These are phyloP conservation scores for Gracilaria gracilis DNA, from an alignment of 23 red algal species.

Conservation along the genomic window DNA sequence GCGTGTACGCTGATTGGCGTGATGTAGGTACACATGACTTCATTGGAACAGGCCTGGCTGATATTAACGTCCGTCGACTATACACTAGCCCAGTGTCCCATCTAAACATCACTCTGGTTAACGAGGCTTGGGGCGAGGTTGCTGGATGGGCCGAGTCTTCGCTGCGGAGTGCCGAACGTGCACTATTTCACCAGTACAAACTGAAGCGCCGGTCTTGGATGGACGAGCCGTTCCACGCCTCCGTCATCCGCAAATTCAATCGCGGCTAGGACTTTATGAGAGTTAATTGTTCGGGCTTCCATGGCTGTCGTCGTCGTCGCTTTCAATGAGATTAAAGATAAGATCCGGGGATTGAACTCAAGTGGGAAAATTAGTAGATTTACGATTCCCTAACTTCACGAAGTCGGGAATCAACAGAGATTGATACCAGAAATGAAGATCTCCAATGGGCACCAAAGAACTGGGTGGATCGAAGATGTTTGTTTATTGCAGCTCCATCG, in stretches of 20 bases:
- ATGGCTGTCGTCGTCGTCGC: background rate
- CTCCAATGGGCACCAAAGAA: no score
- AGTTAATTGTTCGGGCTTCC: background rate
- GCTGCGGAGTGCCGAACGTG: conserved; percentile 53
- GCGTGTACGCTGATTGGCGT: conserved; percentile 31
- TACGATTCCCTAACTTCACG: no score
- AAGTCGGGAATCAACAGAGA: no score
- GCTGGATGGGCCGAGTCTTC: conserved; percentile 63
- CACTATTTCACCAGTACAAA: conserved; percentile 58
- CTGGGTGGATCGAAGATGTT: no score
- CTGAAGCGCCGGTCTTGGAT: conserved; percentile 45
- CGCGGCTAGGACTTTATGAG: background rate
- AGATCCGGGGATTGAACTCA: background rate
- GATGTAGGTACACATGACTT: conserved; percentile 11
- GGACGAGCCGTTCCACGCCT: conserved; percentile 59
- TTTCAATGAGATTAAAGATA: background rate
- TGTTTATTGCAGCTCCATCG: no score
- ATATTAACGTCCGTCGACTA: conserved; percentile 4
- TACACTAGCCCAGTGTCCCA: conserved; percentile 41
- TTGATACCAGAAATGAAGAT: no score
- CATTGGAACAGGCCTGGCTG: background rate
- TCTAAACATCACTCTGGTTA: conserved; percentile 47
- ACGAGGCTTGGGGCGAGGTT: conserved; percentile 67
- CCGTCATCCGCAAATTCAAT: conserved; percentile 60
- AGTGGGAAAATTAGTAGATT: background rate